A percentile compares a stretch with the other conserved stretches of the same genome.
Conservation (phyloP, 2,329 filamentous ascomycete genomes). For the Mollisia scopiformis region DNA sequence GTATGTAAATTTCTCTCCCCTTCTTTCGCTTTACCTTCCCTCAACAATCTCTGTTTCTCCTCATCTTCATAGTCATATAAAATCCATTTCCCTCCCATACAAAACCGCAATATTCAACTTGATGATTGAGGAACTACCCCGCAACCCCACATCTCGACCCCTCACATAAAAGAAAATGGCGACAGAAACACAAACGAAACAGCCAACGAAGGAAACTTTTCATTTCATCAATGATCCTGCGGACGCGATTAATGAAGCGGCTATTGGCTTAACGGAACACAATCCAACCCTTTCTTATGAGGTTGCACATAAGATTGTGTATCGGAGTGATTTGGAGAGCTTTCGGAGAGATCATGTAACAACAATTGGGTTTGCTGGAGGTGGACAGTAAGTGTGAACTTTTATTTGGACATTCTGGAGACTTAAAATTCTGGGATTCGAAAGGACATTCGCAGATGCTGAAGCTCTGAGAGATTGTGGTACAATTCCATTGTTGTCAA, state of each 20-base stretch:
- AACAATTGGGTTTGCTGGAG: constrained; percentile 33
- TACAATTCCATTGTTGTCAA: neutral
- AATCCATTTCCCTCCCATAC: neutral
- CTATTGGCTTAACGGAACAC: constrained; percentile 28
- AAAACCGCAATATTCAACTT: neutral
- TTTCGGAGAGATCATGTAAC: constrained; percentile 33
- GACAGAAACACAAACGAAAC: constrained; percentile 25
- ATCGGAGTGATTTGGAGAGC: constrained; percentile 28
- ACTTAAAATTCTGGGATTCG: neutral
- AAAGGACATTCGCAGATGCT: neutral
- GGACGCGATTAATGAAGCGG: constrained; percentile 32
- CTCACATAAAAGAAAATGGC: constrained; percentile 20
- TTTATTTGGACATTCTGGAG: neutral
- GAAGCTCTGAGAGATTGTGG: neutral
- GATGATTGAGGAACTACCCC: constrained; percentile 4
- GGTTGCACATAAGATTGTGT: constrained; percentile 30
- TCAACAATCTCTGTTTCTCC: neutral
- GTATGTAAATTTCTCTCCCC: neutral
- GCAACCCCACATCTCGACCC: constrained; percentile 19
- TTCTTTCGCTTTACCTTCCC: neutral
- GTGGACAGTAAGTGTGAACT: constrained; percentile 29
- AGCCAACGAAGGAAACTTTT: constrained; percentile 27
- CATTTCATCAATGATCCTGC: constrained; percentile 31
- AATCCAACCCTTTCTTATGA: constrained; percentile 28
- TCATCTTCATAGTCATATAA: neutral